phyloP scores from a whole-genome alignment of 1,139 yeast species.

The Hemisphaericaspora xylofermentans region DNA sequence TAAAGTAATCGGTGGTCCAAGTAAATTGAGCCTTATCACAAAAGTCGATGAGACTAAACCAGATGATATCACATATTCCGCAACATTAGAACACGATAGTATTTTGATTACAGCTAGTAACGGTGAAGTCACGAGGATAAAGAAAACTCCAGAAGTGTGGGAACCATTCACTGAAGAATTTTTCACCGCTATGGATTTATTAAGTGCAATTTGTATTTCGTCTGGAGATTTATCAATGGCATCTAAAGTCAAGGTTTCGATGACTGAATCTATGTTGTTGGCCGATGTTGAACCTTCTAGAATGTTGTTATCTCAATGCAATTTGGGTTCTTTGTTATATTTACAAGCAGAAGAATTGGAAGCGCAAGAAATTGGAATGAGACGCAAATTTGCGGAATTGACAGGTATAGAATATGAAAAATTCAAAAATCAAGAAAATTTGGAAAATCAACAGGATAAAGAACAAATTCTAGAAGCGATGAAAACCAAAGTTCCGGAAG shows the following conservation, averaged over 20 bases:
- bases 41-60: conserved; percentile 4
- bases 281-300: conserved; percentile 71
- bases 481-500: conserved; percentile 9
- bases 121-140: conserved; percentile 20
- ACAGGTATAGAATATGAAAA: conserved; percentile 25
- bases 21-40: conserved; percentile 9
- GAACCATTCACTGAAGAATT: conserved; percentile 74
- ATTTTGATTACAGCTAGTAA: conserved; percentile 20
- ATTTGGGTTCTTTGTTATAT: conserved; percentile 69
- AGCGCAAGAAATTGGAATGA: conserved; percentile 38
- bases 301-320: conserved; percentile 63
- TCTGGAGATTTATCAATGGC: conserved; percentile 68
- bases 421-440: conserved; percentile 14
- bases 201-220: conserved; percentile 64
- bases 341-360: conserved; percentile 70
- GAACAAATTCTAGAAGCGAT: conserved; percentile 5
- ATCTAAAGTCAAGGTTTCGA: conserved; percentile 58
- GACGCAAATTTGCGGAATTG: conserved; percentile 22
- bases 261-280: conserved; percentile 71
- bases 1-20: conserved; percentile 8
- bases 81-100: conserved; percentile 18
- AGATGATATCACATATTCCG: conserved; percentile 12
- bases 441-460: conserved; percentile 5
- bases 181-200: conserved; percentile 69
- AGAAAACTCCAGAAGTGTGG: conserved; percentile 53